Percentiles rank a stretch among this genome's conserved stretches.
These are phyloP conservation scores for Trichoderma asperellum DNA, from an alignment of 2,329 filamentous ascomycete species.

Conservation along the genomic window DNA sequence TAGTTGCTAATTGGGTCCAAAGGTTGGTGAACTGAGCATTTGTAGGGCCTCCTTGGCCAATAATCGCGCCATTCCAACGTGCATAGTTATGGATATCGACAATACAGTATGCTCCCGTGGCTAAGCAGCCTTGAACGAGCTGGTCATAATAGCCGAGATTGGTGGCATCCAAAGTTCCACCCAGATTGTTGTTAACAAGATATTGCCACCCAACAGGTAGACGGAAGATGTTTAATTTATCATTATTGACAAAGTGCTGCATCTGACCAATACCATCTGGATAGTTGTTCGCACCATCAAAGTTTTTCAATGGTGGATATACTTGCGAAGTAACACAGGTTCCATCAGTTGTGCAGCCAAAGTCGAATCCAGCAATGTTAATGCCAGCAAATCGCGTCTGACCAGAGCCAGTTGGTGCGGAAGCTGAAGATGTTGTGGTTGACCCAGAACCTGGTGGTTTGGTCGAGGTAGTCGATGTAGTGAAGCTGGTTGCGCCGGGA, in stretches of 20 bases:
- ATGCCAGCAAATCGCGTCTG: constrained; percentile 1
- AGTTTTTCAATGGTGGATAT: constrained; percentile 39
- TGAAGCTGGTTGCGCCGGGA: constrained; percentile 4
- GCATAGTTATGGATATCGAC: constrained; percentile 60
- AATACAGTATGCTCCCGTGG: constrained; percentile 58
- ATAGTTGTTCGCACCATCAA: constrained; percentile 34
- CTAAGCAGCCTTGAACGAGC: constrained; percentile 58
- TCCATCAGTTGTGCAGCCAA: constrained; percentile 50
- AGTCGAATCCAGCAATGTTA: constrained; percentile 38
- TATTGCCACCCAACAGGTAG: constrained; percentile 59
- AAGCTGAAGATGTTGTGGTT: constrained; percentile 7
- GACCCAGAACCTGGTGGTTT: not conserved
- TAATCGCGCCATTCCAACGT: constrained; percentile 63
- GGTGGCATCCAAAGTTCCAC: constrained; percentile 49
- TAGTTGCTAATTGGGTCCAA: constrained; percentile 58
- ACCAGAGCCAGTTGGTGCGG: not conserved
- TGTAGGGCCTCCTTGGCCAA: constrained; percentile 65
- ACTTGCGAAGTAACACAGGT: constrained; percentile 29
- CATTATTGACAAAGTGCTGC: constrained; percentile 55
- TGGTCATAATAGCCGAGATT: constrained; percentile 57
- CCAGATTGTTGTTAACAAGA: constrained; percentile 53
- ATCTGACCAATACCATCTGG: constrained; percentile 51
- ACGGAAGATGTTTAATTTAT: constrained; percentile 56
- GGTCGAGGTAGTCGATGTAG: constrained; percentile 12
- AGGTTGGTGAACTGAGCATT: constrained; percentile 61